Percentiles rank a stretch among this genome's conserved stretches.
phyloP scores from a whole-genome alignment of 345 rosid species.

The Arabidopsis arenosa region DNA sequence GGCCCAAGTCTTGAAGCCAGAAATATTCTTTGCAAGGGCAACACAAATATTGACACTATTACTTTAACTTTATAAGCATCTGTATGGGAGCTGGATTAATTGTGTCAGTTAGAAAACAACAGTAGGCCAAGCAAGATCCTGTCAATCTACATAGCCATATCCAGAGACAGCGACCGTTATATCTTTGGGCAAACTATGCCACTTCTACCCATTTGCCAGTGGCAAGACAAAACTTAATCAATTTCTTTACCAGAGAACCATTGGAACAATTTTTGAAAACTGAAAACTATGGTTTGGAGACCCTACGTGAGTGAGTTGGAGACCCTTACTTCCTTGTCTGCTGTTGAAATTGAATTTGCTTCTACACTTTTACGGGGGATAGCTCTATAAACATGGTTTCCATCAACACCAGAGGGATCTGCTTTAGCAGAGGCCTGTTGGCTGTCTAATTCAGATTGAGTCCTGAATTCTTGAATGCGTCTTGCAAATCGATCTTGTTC shows the following conservation, averaged over 20 bases:
- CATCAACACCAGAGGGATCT: slow-evolving; percentile 56
- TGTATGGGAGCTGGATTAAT: background rate
- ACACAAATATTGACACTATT: background rate
- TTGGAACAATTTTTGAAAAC: slow-evolving; percentile 3
- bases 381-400: slow-evolving; percentile 51
- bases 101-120: background rate
- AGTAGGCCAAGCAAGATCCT: background rate
- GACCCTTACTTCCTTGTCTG: slow-evolving; percentile 69
- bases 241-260: slow-evolving; percentile 12
- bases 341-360: slow-evolving; percentile 57
- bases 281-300: slow-evolving; percentile 4
- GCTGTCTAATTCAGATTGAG: slow-evolving; percentile 72
- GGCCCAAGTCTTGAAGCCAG: background rate
- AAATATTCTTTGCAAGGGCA: no score
- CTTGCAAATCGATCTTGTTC: slow-evolving; percentile 85
- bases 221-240: background rate
- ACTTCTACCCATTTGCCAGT: background rate
- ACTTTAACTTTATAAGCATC: background rate
- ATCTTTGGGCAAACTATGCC: slow-evolving; percentile 11
- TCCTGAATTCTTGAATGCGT: slow-evolving; percentile 92
- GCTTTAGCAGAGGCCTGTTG: slow-evolving; percentile 50
- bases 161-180: background rate
- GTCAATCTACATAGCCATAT: background rate
- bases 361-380: slow-evolving; percentile 56
- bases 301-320: slow-evolving; percentile 21